Conservation (phyloP, 2,329 filamentous ascomycete species). For the Colletotrichum siamense region DNA sequence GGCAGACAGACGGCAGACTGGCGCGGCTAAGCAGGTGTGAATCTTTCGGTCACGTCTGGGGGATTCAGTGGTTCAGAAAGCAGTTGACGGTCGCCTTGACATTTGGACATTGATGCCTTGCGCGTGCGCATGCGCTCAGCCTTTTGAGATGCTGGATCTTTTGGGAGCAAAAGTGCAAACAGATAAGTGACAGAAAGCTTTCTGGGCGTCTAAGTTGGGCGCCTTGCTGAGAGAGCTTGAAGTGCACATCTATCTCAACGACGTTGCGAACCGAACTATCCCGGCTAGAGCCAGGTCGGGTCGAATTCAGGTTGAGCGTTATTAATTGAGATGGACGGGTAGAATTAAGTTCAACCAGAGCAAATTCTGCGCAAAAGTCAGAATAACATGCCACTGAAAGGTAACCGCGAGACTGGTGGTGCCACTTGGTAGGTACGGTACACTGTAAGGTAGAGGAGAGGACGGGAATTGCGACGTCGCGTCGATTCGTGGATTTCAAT, state of each 20-base stretch:
- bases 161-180: background rate
- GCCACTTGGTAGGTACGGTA: background rate
- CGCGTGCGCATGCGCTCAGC: background rate
- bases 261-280: background rate
- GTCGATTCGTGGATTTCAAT: background rate
- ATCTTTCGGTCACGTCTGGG: background rate
- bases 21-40: background rate
- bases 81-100: background rate
- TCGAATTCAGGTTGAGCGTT: background rate
- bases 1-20: background rate
- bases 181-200: background rate
- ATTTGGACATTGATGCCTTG: background rate
- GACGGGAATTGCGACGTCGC: background rate
- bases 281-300: background rate
- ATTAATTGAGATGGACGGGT: background rate
- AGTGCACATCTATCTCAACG: background rate
- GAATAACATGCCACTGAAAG: constrained; percentile 8
- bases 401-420: constrained; percentile 10
- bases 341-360: background rate
- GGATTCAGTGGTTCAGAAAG: background rate
- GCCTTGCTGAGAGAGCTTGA: background rate
- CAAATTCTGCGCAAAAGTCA: background rate
- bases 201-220: background rate
- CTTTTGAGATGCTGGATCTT: background rate
- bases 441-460: background rate